Base-by-base conservation (phyloP, 352 stramenopile genomes). In the Phytophthora pseudosyringae region DNA sequence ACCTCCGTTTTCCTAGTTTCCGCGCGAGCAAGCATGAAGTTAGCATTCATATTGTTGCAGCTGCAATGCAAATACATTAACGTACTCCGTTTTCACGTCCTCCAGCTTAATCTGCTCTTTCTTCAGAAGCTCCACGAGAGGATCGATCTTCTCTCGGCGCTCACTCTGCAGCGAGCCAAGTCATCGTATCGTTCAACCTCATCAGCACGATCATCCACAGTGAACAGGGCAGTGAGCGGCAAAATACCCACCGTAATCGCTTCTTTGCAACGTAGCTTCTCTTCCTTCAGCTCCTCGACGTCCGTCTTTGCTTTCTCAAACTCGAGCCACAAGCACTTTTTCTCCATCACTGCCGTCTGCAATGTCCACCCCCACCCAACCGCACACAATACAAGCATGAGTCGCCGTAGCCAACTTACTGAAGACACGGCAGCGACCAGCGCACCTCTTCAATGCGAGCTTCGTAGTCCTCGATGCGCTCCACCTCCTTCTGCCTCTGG, bases 261-360 rank as follows among this genome's bases (percentile, higher is more conserved):
- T 9, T 94, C 76, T 26, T 83, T 85, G 52, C 83, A 89, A 0
- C 70, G 69, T 44, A 89, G 80, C 50, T 93, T 94, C 35, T 91
- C 75, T 11, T 59, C 58, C 38, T 91, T 93, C 1, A 94, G 54
- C 49, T 82, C 73, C 32, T 91, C 74, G 3, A 94, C 82, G 29
- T 94, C 59, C 0, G 53, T 52, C 57, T 93, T 93, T 29, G 79
- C 78, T 29, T 94, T 76, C 50, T 95, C 82, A 55, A 94, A 93
- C 52, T 93, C 73, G 26, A 96, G 81, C 88, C 87, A 96, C 32
- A 94, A 38, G 25, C 86, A 89, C 39, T 95, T 95, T 53, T 94
- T 93, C 71, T 96, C 80, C 81, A 96, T 93, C 47, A 94, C 59
- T 9, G 76, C 71, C 10, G 86, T 94, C 81, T 94, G 64, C 11